Evolutionary conservation across 495 filamentous ascomycete species (phyloP).

Genomic region (Penicillium longicatenatum): DNA sequence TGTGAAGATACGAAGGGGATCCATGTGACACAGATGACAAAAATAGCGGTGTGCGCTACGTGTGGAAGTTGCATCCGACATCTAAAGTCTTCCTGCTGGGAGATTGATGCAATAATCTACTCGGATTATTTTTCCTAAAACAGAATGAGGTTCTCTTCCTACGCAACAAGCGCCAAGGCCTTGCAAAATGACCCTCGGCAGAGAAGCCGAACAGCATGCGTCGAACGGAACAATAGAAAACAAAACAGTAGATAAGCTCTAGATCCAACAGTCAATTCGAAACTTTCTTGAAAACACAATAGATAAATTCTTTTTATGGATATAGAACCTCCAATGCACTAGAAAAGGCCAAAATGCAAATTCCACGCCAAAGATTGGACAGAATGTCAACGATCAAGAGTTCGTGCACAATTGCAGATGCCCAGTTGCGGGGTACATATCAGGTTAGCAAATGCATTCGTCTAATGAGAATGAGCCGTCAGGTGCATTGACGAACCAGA

Average conservation of each 20-base stretch:
- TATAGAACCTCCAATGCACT: not conserved
- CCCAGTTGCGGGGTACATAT: conserved; percentile 3
- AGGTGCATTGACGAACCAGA: conserved; percentile 6
- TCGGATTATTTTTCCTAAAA: not conserved
- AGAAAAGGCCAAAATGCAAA: not conserved
- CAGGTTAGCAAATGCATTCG: not conserved
- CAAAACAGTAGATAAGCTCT: not conserved
- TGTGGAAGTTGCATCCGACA: not conserved
- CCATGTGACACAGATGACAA: not conserved
- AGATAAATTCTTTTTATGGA: too few species aligned
- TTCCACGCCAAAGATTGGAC: not conserved
- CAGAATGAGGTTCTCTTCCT: not conserved
- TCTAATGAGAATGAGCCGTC: conserved; percentile 1
- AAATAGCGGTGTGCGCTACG: not conserved
- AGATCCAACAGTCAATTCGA: not conserved
- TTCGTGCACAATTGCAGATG: not conserved
- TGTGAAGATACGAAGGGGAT: too few species aligned
- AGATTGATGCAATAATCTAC: not conserved
- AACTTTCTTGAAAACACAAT: too few species aligned
- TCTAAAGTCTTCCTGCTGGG: too few species aligned
- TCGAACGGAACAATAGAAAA: not conserved
- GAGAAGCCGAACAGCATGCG: not conserved
- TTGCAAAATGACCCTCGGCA: not conserved
- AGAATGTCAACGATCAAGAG: not conserved
- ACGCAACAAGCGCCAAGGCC: too few species aligned